A percentile compares a stretch with the other conserved stretches of the same genome.
Conservation (phyloP, 352 stramenopile genomes). For the Pythium aristosporum region DNA sequence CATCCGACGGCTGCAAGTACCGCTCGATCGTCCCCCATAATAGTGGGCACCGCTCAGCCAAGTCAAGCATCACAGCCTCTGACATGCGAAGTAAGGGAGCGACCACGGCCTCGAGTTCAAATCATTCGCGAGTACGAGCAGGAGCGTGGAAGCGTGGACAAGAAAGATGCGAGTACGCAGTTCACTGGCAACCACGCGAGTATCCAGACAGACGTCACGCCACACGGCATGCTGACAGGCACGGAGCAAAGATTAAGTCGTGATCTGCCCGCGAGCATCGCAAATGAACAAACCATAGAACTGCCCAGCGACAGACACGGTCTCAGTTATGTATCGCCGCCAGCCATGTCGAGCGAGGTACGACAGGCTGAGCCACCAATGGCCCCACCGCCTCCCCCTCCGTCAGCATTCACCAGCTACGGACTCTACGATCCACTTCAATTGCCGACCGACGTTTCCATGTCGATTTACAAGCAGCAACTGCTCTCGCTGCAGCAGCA, state of each 20-base stretch:
- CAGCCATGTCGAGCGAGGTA: neutral
- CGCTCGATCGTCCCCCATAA: neutral
- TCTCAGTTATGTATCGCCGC: neutral
- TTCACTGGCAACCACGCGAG: slow-evolving; percentile 73
- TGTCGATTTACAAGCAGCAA: slow-evolving; percentile 72
- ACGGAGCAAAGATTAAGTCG: neutral
- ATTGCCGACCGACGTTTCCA: slow-evolving; percentile 33
- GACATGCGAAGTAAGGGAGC: neutral
- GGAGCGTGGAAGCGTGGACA: slow-evolving; percentile 33
- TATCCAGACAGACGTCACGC: slow-evolving; percentile 64
- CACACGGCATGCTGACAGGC: slow-evolving; percentile 45
- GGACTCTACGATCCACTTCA: slow-evolving; percentile 38
- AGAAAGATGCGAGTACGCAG: slow-evolving; percentile 65
- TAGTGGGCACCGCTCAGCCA: neutral
- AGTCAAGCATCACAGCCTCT: neutral
- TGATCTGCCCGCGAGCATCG: neutral
- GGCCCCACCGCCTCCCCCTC: slow-evolving; percentile 2
- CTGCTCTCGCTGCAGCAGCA: slow-evolving; percentile 56
- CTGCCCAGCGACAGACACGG: neutral
- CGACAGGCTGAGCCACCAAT: neutral
- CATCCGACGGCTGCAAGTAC: neutral
- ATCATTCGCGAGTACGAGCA: slow-evolving; percentile 59
- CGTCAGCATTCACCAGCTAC: slow-evolving; percentile 22
- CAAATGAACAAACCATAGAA: neutral
- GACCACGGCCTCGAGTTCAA: slow-evolving; percentile 25